A percentile compares a stretch with the other conserved stretches of the same genome.
phyloP scores from a whole-genome alignment of 1,284 basidiomycete species.

The Mycena sp. region DNA sequence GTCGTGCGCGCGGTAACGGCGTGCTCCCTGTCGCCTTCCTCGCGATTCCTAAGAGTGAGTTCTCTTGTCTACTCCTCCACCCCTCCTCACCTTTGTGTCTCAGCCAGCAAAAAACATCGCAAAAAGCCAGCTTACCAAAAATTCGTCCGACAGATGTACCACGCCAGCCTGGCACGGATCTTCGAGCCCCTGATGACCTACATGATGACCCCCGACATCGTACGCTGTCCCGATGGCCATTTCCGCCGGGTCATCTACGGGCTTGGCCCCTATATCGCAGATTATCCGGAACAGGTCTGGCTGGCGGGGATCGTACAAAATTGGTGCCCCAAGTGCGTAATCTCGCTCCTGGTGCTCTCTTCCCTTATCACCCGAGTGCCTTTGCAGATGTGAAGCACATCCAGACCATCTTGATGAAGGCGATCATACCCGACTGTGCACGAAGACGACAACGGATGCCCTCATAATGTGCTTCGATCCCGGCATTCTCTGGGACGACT shows the following conservation, averaged over 20 bases:
- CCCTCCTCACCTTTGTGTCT: neutral
- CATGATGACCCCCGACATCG: slow-evolving; percentile 11
- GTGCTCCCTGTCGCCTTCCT: no score
- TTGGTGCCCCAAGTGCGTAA: slow-evolving; percentile 14
- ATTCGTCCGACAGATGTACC: no score
- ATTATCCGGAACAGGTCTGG: slow-evolving; percentile 15
- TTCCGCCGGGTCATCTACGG: slow-evolving; percentile 9
- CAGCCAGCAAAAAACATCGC: neutral
- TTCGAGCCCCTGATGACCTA: slow-evolving; percentile 5
- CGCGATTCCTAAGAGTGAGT: slow-evolving; percentile 46
- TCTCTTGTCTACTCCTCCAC: neutral
- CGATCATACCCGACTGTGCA: neutral
- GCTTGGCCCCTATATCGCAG: slow-evolving; percentile 9
- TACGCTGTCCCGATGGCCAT: slow-evolving; percentile 7
- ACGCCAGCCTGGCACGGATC: slow-evolving; percentile 18
- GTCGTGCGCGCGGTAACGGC: slow-evolving; percentile 38
- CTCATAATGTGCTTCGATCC: slow-evolving; percentile 10
- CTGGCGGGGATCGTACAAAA: slow-evolving; percentile 4
- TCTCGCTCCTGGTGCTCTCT: neutral
- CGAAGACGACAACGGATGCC: neutral
- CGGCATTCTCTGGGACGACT: slow-evolving; percentile 37
- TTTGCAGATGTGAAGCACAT: neutral
- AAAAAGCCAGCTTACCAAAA: neutral
- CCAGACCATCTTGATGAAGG: slow-evolving; percentile 9
- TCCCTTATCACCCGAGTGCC: neutral